phyloP scores from a whole-genome alignment of 352 stramenopile genomes.

The Pythium volutum region DNA sequence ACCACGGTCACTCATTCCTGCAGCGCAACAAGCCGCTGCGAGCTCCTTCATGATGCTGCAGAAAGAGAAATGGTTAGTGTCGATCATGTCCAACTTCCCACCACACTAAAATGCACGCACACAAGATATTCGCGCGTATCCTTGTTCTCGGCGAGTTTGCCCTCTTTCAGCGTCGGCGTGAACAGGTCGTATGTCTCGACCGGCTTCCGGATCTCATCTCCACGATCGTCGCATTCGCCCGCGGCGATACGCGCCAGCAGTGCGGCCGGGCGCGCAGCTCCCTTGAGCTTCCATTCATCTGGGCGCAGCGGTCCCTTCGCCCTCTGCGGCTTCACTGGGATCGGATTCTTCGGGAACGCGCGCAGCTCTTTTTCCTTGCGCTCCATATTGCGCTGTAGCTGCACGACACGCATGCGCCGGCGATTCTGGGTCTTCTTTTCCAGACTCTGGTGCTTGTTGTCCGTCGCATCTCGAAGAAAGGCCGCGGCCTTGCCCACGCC shows the following conservation, averaged over 20 bases:
- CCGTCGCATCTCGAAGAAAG: conserved; percentile 56
- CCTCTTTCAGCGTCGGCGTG: conserved; percentile 44
- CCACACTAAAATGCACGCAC: conserved; percentile 23
- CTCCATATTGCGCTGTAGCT: conserved; percentile 74
- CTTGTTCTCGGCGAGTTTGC: conserved; percentile 50
- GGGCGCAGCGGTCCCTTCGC: conserved; percentile 53
- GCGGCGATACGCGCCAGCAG: conserved; percentile 72
- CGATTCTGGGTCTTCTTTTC: conserved; percentile 69
- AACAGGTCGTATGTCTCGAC: conserved; percentile 80
- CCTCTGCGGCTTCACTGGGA: conserved; percentile 32
- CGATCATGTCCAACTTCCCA: neutral
- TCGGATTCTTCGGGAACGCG: conserved; percentile 49
- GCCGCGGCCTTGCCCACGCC: conserved; percentile 42
- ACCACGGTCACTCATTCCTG: conserved; percentile 64
- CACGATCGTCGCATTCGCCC: conserved; percentile 75
- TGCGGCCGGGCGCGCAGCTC: conserved; percentile 61
- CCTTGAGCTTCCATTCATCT: conserved; percentile 80
- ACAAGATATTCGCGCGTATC: conserved; percentile 70
- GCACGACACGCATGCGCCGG: conserved; percentile 74
- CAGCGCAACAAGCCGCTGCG: conserved; percentile 65
- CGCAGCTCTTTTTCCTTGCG: conserved; percentile 63
- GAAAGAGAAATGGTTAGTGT: neutral
- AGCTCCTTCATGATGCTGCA: conserved; percentile 65
- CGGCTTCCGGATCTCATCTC: conserved; percentile 69
- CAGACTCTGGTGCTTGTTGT: conserved; percentile 54